Conservation (phyloP, 768 basidiomycete species). For the Boletus insuetus region DNA sequence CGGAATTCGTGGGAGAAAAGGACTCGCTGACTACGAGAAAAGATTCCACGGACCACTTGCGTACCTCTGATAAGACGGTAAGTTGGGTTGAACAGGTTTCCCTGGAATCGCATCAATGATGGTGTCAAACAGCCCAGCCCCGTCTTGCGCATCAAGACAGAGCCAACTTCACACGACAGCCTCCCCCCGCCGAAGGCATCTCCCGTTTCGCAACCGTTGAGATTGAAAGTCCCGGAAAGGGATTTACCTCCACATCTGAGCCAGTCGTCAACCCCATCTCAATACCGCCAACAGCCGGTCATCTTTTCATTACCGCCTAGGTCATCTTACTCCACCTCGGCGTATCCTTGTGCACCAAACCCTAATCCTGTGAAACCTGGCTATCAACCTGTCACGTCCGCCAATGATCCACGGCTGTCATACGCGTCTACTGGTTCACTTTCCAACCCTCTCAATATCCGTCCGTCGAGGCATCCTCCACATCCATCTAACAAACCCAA, state of each 20-base stretch:
- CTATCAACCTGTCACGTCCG: slow-evolving; percentile 29
- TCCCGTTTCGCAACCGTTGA: slow-evolving; percentile 8
- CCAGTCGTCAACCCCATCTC: slow-evolving; percentile 15
- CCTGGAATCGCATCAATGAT: neutral
- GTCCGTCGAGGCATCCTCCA: slow-evolving; percentile 39
- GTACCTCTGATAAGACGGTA: slow-evolving; percentile 15
- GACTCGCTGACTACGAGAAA: slow-evolving; percentile 22
- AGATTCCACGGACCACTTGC: slow-evolving; percentile 16
- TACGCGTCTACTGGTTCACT: slow-evolving; percentile 42
- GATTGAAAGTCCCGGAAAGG: slow-evolving; percentile 12
- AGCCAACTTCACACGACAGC: slow-evolving; percentile 8
- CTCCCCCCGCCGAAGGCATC: slow-evolving; percentile 14
- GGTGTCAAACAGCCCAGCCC: slow-evolving; percentile 13
- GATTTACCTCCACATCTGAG: neutral
- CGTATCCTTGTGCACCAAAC: slow-evolving; percentile 10
- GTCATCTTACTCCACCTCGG: slow-evolving; percentile 11
- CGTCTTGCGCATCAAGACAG: slow-evolving; percentile 17
- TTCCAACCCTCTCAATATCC: slow-evolving; percentile 55
- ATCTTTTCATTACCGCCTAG: slow-evolving; percentile 15
- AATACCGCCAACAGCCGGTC: slow-evolving; percentile 8
- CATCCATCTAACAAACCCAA: slow-evolving; percentile 5
- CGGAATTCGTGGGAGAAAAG: slow-evolving; percentile 39
- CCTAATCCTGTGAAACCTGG: slow-evolving; percentile 21
- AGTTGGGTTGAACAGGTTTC: neutral
- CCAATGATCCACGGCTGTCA: slow-evolving; percentile 31